Conservation (phyloP, 495 filamentous ascomycete species). For the Penicillium samsonianum region DNA sequence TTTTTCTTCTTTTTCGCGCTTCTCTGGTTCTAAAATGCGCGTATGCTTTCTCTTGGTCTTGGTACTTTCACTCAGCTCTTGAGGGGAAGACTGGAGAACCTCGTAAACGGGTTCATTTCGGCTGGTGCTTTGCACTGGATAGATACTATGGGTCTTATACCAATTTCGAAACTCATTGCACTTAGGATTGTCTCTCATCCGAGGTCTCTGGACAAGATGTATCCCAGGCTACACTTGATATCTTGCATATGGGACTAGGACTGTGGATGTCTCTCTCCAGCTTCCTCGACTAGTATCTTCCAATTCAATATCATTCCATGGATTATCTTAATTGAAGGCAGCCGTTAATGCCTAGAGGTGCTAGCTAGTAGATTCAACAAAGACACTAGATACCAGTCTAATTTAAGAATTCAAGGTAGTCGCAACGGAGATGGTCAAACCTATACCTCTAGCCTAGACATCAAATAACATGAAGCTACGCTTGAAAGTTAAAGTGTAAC, state of each 20-base stretch:
- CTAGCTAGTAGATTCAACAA: too few species aligned
- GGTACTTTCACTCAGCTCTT: background rate
- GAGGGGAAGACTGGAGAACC: background rate
- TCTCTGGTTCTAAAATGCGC: background rate
- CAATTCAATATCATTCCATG: background rate
- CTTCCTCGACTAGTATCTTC: background rate
- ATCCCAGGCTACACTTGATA: background rate
- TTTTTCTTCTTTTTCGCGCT: conserved; percentile 4
- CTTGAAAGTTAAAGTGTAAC: background rate
- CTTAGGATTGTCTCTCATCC: background rate
- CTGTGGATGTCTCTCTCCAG: background rate
- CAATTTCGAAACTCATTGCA: background rate
- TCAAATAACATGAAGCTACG: background rate
- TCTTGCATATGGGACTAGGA: background rate
- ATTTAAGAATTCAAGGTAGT: too few species aligned
- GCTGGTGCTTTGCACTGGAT: background rate
- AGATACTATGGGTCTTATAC: background rate
- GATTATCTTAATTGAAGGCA: too few species aligned
- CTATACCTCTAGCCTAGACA: background rate
- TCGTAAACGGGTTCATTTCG: background rate
- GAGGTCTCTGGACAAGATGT: too few species aligned
- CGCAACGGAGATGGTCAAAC: too few species aligned
- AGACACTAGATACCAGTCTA: too few species aligned
- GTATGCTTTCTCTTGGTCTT: background rate
- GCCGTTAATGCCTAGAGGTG: too few species aligned